These are phyloP conservation scores for Ambrosiella beaveri DNA, from an alignment of 2,329 filamentous ascomycete genomes.

Conservation along the genomic window DNA sequence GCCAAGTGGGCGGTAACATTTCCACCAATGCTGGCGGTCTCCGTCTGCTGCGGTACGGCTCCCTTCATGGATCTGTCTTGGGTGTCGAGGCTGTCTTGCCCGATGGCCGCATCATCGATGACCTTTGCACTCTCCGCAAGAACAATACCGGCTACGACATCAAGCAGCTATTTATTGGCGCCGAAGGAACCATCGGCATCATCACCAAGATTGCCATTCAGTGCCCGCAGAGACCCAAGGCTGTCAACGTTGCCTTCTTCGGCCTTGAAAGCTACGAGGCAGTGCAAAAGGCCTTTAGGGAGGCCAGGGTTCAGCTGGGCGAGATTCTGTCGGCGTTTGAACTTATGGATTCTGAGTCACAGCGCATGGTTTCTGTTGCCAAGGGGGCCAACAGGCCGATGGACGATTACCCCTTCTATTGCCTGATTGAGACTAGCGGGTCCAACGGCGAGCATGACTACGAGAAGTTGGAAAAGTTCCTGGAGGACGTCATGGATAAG, in stretches of 20 bases:
- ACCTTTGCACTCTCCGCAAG: constrained; percentile 76
- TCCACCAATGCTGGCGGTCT: constrained; percentile 90
- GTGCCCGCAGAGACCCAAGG: constrained; percentile 72
- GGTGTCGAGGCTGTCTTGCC: constrained; percentile 87
- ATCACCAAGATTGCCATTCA: constrained; percentile 81
- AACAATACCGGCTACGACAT: constrained; percentile 98
- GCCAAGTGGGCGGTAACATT: constrained; percentile 90
- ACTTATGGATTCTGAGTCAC: constrained; percentile 78
- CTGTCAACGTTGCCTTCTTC: constrained; percentile 89
- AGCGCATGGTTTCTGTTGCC: constrained; percentile 57
- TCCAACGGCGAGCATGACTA: constrained; percentile 87
- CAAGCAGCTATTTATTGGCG: constrained; percentile 92
- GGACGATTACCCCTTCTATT: constrained; percentile 87
- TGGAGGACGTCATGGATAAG: constrained; percentile 79
- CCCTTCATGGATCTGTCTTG: constrained; percentile 79
- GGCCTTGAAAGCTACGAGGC: constrained; percentile 82
- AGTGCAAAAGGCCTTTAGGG: constrained; percentile 67
- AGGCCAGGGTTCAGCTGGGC: constrained; percentile 76
- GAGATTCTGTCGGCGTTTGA: constrained; percentile 97
- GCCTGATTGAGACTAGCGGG: constrained; percentile 87
- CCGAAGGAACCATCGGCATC: constrained; percentile 86
- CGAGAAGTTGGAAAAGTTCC: constrained; percentile 75
- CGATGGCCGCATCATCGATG: constrained; percentile 80
- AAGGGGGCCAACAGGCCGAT: constrained; percentile 65
- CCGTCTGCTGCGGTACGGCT: constrained; percentile 78